Percentiles rank a stretch among this genome's conserved stretches.
Conservation (phyloP, 1,139 yeast species). For the Taphrina pruni region DNA sequence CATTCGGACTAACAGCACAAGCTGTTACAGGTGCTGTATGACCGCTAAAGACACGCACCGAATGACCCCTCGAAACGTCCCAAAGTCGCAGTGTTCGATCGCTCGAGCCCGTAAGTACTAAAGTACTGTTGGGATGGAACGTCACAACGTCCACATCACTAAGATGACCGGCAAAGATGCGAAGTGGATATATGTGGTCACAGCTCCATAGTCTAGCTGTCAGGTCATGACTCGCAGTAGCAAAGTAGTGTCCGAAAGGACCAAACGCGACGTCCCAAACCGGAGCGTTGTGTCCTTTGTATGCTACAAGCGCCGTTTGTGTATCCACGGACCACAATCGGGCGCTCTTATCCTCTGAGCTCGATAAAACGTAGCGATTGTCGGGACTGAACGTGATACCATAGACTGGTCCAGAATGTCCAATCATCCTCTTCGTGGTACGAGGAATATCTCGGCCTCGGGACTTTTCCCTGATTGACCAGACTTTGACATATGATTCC, state of each 20-base stretch:
- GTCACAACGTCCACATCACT: constrained; percentile 89
- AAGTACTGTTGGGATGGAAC: constrained; percentile 95
- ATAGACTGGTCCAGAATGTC: constrained; percentile 94
- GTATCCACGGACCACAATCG: constrained; percentile 95
- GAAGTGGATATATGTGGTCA: constrained; percentile 92
- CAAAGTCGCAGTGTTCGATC: constrained; percentile 98
- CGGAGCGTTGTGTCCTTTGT: constrained; percentile 95
- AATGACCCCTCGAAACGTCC: constrained; percentile 88
- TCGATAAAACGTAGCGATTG: constrained; percentile 75
- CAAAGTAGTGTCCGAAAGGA: constrained; percentile 96
- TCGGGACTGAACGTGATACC: constrained; percentile 92
- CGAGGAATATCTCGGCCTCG: constrained; percentile 44
- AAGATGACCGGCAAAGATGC: constrained; percentile 96
- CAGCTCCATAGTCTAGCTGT: constrained; percentile 98
- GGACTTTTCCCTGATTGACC: constrained; percentile 85
- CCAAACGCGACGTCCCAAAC: constrained; percentile 97
- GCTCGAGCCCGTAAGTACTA: constrained; percentile 90
- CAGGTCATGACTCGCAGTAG: constrained; percentile 96
- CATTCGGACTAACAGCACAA: constrained; percentile 92
- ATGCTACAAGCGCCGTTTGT: constrained; percentile 84
- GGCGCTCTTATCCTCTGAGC: constrained; percentile 90
- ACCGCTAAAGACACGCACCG: constrained; percentile 93
- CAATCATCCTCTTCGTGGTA: constrained; percentile 67
- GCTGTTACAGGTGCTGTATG: constrained; percentile 88
- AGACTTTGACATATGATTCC: constrained; percentile 84